phyloP scores from a whole-genome alignment of 345 rosid species.

The Populus simonii region DNA sequence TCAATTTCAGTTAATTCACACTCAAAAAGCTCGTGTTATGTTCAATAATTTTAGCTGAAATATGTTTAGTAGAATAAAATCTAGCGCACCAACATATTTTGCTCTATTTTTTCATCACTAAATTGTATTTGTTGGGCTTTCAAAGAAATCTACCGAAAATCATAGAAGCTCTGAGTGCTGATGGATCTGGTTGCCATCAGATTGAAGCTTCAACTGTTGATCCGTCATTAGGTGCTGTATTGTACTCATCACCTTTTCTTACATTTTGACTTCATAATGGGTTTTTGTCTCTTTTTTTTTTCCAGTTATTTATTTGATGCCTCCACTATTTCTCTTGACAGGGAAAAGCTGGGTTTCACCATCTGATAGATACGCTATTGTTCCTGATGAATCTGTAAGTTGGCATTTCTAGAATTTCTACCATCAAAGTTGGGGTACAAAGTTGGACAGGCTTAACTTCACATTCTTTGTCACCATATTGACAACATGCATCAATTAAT shows the following conservation, averaged over 20 bases:
- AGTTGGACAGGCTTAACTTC: neutral
- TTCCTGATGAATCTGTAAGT: constrained; percentile 83
- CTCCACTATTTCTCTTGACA: constrained; percentile 22
- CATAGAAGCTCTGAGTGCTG: constrained; percentile 65
- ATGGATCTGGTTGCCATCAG: constrained; percentile 77
- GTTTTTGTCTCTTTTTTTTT: neutral
- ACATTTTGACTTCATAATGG: neutral
- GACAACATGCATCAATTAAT: neutral
- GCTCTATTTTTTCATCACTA: neutral
- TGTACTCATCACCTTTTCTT: neutral
- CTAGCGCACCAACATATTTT: neutral
- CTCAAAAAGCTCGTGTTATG: neutral
- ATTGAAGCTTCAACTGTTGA: constrained; percentile 64
- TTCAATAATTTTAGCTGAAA: neutral
- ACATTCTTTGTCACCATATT: neutral
- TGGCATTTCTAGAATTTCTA: neutral
- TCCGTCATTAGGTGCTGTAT: constrained; percentile 61
- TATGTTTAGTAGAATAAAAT: neutral
- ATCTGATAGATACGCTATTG: constrained; percentile 88
- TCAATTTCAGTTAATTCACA: neutral
- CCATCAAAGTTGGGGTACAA: neutral
- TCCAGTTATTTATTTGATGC: neutral
- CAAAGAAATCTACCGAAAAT: constrained; percentile 72
- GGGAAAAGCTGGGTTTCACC: constrained; percentile 89
- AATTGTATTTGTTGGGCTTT: neutral